These are phyloP conservation scores for Ophiostoma perfectum DNA, from an alignment of 2,329 filamentous ascomycete species.

Conservation along the genomic window DNA sequence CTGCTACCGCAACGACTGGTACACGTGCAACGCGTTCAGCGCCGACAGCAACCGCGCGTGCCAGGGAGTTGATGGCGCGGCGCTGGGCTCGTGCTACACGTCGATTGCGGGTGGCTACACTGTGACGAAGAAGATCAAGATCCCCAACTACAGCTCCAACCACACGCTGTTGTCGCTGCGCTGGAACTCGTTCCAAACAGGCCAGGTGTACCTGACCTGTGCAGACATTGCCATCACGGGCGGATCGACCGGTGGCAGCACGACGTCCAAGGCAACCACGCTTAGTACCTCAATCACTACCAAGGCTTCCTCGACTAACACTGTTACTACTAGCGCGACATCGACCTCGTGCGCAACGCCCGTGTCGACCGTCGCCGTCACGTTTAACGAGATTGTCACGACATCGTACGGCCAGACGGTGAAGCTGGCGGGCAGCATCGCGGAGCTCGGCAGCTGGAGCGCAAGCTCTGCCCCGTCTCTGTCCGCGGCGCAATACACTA, in stretches of 20 bases:
- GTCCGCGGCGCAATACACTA: constrained; percentile 55
- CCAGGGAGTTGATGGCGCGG: neutral
- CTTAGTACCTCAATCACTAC: neutral
- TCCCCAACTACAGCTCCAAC: neutral
- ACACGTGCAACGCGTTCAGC: constrained; percentile 5
- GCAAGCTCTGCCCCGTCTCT: constrained; percentile 50
- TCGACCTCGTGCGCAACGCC: constrained; percentile 15
- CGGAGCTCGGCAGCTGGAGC: constrained; percentile 59
- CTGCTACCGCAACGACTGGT: constrained; percentile 2
- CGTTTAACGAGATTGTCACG: constrained; percentile 54
- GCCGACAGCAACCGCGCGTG: neutral
- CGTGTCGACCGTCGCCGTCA: constrained; percentile 52
- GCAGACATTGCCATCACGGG: constrained; percentile 2
- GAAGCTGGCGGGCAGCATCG: constrained; percentile 57
- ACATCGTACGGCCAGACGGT: constrained; percentile 60
- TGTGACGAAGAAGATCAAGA: constrained; percentile 9
- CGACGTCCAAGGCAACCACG: constrained; percentile 8
- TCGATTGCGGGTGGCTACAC: constrained; percentile 5
- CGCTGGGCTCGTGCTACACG: constrained; percentile 2
- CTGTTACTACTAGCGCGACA: neutral
- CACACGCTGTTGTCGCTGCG: constrained; percentile 5
- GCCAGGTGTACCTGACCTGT: neutral
- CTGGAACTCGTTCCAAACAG: constrained; percentile 4
- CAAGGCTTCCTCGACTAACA: constrained; percentile 1
- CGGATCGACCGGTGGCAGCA: neutral